These are phyloP conservation scores for Circinella umbellata DNA, from an alignment of 371 early-diverging fungal species.

Conservation along the genomic window DNA sequence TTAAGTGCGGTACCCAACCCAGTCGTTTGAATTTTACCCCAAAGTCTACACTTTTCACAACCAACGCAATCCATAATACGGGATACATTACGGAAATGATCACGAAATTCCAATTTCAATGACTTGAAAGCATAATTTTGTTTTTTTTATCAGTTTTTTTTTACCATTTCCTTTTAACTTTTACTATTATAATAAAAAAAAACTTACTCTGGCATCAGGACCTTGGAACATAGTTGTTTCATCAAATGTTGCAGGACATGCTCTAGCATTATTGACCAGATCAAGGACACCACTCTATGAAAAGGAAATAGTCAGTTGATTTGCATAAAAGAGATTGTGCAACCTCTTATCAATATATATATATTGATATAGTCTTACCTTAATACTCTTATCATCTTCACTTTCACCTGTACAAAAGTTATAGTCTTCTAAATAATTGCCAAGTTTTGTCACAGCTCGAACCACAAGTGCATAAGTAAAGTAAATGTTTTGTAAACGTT, in stretches of 20 bases:
- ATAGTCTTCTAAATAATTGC: slow-evolving; percentile 77
- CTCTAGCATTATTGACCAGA: slow-evolving; percentile 59
- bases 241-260: slow-evolving; percentile 85
- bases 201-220: slow-evolving; percentile 38
- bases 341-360: too few relatives aligned
- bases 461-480: slow-evolving; percentile 88
- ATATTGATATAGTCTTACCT: slow-evolving; percentile 38
- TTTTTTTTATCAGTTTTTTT: not conserved
- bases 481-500: slow-evolving; percentile 93
- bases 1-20: slow-evolving; percentile 95
- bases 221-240: slow-evolving; percentile 83
- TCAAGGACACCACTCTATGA: slow-evolving; percentile 58
- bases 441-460: slow-evolving; percentile 83
- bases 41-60: slow-evolving; percentile 97
- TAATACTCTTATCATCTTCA: slow-evolving; percentile 55
- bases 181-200: not conserved
- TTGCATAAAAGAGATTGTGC: too few relatives aligned
- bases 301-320: too few relatives aligned
- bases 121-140: slow-evolving; percentile 9
- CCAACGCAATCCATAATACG: slow-evolving; percentile 98
- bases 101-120: slow-evolving; percentile 85
- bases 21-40: slow-evolving; percentile 93
- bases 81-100: slow-evolving; percentile 94
- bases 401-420: slow-evolving; percentile 64
- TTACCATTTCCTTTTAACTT: not conserved